Evolutionary conservation across 192 early-diverging fungal genomes (phyloP).

Genomic region (Backusella mclennaniae): DNA sequence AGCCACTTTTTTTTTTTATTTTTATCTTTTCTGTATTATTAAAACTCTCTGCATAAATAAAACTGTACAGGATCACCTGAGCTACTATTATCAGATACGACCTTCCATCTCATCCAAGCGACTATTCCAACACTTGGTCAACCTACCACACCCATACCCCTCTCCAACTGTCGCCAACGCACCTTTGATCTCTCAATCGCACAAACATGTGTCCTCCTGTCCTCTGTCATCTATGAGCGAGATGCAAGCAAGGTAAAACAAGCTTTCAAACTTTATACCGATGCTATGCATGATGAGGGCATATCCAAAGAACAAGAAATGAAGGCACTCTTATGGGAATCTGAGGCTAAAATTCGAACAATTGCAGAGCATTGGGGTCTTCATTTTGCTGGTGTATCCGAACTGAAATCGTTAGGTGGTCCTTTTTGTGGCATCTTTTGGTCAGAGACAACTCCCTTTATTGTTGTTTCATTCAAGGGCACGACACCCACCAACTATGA

Average conservation of each 20-base stretch:
- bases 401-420: slow-evolving; percentile 48
- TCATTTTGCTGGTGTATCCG: slow-evolving; percentile 44
- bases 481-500: slow-evolving; percentile 46
- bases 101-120: background rate
- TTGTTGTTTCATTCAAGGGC: slow-evolving; percentile 47
- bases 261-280: slow-evolving; percentile 23
- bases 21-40: background rate
- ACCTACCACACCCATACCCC: background rate
- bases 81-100: slow-evolving; percentile 3
- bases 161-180: background rate
- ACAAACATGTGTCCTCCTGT: slow-evolving; percentile 36
- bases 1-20: background rate
- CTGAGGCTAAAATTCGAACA: slow-evolving; percentile 31
- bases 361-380: slow-evolving; percentile 35
- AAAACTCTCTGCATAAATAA: background rate
- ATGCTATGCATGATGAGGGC: background rate
- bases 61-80: background rate
- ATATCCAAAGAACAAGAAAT: slow-evolving; percentile 14
- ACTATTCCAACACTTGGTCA: slow-evolving; percentile 23
- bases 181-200: slow-evolving; percentile 37
- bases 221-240: slow-evolving; percentile 46
- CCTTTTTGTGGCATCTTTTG: slow-evolving; percentile 50
- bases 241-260: slow-evolving; percentile 38
- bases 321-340: slow-evolving; percentile 25
- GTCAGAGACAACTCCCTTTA: slow-evolving; percentile 37